phyloP scores from a whole-genome alignment of 257 asterid species.

The Primulina eburnea region DNA sequence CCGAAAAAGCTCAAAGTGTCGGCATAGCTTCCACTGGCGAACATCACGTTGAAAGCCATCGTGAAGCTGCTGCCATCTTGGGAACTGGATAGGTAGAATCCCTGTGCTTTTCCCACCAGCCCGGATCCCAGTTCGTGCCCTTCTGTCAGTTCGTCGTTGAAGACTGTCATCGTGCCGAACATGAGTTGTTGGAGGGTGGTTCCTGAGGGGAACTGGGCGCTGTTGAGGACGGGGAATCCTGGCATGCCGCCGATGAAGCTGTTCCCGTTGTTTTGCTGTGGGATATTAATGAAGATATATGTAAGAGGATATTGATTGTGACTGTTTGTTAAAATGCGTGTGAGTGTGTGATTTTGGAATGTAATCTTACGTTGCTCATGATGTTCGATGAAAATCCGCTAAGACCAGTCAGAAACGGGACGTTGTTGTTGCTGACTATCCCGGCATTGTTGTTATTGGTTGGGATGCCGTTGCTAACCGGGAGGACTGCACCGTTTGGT shows the following conservation, averaged over 20 bases:
- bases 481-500: conserved; percentile 80
- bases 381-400: conserved; percentile 60
- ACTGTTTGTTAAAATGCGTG: too few species aligned
- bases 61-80: conserved; percentile 79
- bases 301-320: too few species aligned
- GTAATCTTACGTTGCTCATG: not conserved
- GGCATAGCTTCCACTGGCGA: conserved; percentile 56
- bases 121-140: conserved; percentile 73
- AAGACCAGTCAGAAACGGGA: conserved; percentile 83
- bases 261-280: conserved; percentile 24
- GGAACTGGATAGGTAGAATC: conserved; percentile 73
- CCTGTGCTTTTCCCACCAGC: conserved; percentile 78
- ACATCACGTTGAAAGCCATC: conserved; percentile 81
- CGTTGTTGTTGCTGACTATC: conserved; percentile 70
- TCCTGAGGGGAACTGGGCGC: conserved; percentile 60
- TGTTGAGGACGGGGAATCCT: conserved; percentile 68
- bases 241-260: conserved; percentile 58
- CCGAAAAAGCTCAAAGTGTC: conserved; percentile 78
- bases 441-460: conserved; percentile 68
- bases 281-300: too few species aligned
- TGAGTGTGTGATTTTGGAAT: too few species aligned
- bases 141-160: conserved; percentile 74
- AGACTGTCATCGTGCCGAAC: conserved; percentile 84
- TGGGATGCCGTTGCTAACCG: conserved; percentile 55
- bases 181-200: conserved; percentile 72